Conservation (phyloP, 2,329 filamentous ascomycete genomes). For the Paraconiothyrium sp. region DNA sequence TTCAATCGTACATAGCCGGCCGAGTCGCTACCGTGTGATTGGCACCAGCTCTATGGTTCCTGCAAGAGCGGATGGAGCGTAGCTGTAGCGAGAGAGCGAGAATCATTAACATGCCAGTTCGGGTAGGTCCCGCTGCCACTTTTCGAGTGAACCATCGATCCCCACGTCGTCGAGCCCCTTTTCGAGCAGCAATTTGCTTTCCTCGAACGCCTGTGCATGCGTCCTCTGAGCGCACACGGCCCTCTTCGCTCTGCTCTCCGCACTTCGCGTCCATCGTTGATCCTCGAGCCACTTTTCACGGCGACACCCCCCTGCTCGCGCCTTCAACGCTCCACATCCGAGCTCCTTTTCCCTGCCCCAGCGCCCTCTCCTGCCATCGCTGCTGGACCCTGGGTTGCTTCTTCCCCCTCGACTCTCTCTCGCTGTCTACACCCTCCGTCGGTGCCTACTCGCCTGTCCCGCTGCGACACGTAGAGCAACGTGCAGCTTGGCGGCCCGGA, state of each 20-base stretch:
- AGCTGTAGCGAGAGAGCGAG: background rate
- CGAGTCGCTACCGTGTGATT: constrained; percentile 18
- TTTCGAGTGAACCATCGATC: constrained; percentile 5
- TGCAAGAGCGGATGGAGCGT: constrained; percentile 15
- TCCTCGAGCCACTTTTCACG: constrained; percentile 5
- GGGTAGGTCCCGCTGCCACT: constrained; percentile 13
- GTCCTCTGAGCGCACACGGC: constrained; percentile 14
- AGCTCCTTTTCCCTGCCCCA: constrained; percentile 18
- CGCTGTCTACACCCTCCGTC: background rate
- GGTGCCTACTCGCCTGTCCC: background rate
- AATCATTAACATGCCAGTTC: constrained; percentile 4
- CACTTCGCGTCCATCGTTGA: constrained; percentile 1
- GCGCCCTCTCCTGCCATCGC: background rate
- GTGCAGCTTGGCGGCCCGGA: constrained; percentile 18
- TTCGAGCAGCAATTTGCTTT: constrained; percentile 8
- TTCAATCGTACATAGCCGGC: constrained; percentile 11
- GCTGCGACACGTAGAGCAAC: constrained; percentile 20
- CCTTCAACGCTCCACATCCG: constrained; percentile 1
- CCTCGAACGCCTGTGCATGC: background rate
- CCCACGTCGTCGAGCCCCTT: constrained; percentile 10
- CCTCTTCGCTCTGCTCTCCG: constrained; percentile 11
- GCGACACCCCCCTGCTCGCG: background rate
- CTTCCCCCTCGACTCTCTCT: background rate
- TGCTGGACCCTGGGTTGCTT: constrained; percentile 15
- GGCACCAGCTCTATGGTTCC: constrained; percentile 8